These are phyloP conservation scores for Dryadomyces quercus-mongolicae DNA, from an alignment of 2,329 filamentous ascomycete genomes.

Conservation along the genomic window DNA sequence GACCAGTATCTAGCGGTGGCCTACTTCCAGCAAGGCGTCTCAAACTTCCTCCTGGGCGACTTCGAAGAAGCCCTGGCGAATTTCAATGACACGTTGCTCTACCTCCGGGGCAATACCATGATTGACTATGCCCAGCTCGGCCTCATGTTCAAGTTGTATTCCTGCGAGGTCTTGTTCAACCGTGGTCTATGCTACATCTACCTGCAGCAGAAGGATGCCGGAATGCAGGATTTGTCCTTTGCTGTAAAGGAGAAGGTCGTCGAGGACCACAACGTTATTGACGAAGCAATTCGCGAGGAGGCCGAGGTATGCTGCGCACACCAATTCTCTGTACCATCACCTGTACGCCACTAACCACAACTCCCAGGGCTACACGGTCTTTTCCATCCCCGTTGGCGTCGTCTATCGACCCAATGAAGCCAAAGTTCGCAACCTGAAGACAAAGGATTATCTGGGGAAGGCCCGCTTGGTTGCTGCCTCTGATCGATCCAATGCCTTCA, in stretches of 20 bases:
- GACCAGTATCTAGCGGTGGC: conserved; percentile 95
- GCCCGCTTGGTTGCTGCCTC: conserved; percentile 85
- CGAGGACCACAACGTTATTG: conserved; percentile 92
- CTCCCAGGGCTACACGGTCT: conserved; percentile 83
- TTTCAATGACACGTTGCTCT: conserved; percentile 95
- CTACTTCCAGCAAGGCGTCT: conserved; percentile 97
- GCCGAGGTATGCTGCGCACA: conserved; percentile 61
- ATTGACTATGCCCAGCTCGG: conserved; percentile 97
- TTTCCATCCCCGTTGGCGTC: conserved; percentile 92
- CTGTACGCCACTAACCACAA: not conserved
- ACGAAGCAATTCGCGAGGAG: conserved; percentile 87
- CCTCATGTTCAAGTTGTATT: conserved; percentile 90
- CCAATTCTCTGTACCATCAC: not conserved
- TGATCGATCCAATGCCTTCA: conserved; percentile 68
- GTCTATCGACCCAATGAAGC: conserved; percentile 93
- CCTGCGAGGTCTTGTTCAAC: conserved; percentile 96
- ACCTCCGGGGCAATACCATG: conserved; percentile 88
- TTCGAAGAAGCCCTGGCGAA: conserved; percentile 96
- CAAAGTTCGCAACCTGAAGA: conserved; percentile 96
- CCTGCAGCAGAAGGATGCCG: conserved; percentile 78
- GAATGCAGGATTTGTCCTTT: conserved; percentile 81
- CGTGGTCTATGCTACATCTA: conserved; percentile 96
- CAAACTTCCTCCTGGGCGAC: conserved; percentile 92
- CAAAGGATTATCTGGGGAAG: conserved; percentile 95
- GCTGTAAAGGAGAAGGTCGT: conserved; percentile 94